Conservation (phyloP, 257 asterid species). For the Solanum paucissectum region DNA sequence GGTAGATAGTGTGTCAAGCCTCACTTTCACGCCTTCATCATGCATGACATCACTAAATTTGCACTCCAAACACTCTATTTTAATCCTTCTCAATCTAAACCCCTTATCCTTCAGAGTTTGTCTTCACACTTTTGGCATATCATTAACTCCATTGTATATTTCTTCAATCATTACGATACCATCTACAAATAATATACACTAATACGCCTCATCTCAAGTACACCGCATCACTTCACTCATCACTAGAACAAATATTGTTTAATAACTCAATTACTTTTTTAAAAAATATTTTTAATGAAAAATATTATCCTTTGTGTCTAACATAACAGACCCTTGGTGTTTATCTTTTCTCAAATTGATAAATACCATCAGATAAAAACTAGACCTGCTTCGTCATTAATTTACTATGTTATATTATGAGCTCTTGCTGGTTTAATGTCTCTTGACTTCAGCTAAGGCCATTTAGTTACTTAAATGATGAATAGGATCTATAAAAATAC, state of each 20-base stretch:
- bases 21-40: not conserved
- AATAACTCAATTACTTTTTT: not conserved
- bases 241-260: not conserved
- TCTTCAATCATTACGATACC: not conserved
- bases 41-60: not conserved
- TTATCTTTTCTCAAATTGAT: not conserved
- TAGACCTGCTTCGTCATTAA: not conserved
- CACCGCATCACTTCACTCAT: not conserved
- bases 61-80: not conserved
- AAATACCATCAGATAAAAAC: not conserved
- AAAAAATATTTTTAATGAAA: not conserved
- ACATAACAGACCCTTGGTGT: not conserved
- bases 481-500: not conserved
- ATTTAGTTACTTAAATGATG: not conserved
- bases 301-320: not conserved
- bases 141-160: not conserved
- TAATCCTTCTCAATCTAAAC: not conserved
- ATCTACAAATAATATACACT: not conserved
- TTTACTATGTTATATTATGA: not conserved
- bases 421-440: not conserved
- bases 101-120: not conserved
- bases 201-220: not conserved
- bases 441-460: conserved; percentile 13
- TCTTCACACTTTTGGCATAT: not conserved
- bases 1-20: not conserved